These are phyloP conservation scores for Geranium rotundifolium DNA, from an alignment of 345 rosid species.

Conservation along the genomic window DNA sequence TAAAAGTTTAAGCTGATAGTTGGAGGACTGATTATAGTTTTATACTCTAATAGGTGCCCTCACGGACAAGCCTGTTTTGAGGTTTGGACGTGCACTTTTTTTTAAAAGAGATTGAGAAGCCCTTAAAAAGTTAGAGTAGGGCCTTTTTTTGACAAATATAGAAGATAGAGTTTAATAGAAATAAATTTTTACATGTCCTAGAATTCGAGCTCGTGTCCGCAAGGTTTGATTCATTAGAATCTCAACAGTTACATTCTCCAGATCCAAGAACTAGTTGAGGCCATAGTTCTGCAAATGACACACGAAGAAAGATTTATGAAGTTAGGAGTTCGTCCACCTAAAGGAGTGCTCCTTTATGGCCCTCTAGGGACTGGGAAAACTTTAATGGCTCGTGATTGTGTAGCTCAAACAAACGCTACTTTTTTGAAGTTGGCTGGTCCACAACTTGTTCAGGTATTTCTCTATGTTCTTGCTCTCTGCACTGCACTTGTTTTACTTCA, in stretches of 20 bases:
- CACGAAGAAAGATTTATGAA: constrained; percentile 89
- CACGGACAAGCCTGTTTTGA: too few species aligned
- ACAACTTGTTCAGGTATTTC: constrained; percentile 82
- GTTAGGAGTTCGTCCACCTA: constrained; percentile 93
- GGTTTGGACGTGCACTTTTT: too few species aligned
- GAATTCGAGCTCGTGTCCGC: too few species aligned
- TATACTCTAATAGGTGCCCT: too few species aligned
- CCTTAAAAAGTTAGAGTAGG: too few species aligned
- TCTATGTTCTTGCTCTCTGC: neutral
- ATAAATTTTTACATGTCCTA: too few species aligned
- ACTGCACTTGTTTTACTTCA: neutral
- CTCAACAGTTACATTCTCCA: constrained; percentile 14
- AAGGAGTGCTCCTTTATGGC: constrained; percentile 93
- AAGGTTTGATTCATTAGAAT: too few species aligned
- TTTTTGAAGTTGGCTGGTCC: constrained; percentile 97
- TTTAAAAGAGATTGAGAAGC: too few species aligned
- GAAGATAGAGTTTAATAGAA: too few species aligned
- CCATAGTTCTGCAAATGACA: constrained; percentile 97
- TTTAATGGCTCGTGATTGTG: constrained; percentile 99
- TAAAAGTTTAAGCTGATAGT: too few species aligned
- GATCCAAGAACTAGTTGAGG: constrained; percentile 99
- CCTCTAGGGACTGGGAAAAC: constrained; percentile 99
- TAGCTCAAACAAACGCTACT: constrained; percentile 97
- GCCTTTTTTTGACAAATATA: too few species aligned
- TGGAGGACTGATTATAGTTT: too few species aligned